Conservation (phyloP, 2,329 filamentous ascomycete genomes). For the Colletotrichum sp. region DNA sequence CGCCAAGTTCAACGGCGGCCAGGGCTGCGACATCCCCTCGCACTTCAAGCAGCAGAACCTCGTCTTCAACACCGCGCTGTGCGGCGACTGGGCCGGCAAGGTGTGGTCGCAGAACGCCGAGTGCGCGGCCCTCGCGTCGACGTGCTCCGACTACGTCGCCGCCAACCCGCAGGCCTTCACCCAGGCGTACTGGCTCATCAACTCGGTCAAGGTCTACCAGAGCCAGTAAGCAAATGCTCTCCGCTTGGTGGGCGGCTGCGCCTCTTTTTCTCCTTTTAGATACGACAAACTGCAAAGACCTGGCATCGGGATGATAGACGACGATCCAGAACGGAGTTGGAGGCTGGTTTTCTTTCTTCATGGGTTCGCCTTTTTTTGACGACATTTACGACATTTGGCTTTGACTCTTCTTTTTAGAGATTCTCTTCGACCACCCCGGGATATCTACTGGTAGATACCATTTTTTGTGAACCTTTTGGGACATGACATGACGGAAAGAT, state of each 20-base stretch:
- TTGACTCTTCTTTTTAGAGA: neutral
- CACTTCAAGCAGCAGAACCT: slow-evolving; percentile 78
- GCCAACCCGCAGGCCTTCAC: slow-evolving; percentile 73
- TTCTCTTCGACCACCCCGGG: neutral
- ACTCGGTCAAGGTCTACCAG: slow-evolving; percentile 71
- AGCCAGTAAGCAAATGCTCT: neutral
- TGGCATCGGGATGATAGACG: neutral
- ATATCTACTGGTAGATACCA: slow-evolving; percentile 13
- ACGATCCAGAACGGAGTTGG: slow-evolving; percentile 6
- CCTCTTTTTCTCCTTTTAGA: neutral
- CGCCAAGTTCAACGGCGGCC: slow-evolving; percentile 70
- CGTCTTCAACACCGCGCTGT: slow-evolving; percentile 84
- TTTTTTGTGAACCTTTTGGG: neutral
- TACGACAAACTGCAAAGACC: neutral
- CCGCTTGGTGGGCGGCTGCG: neutral
- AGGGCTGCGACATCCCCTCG: slow-evolving; percentile 71
- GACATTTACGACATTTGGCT: neutral
- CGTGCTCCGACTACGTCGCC: slow-evolving; percentile 76
- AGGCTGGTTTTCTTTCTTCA: neutral
- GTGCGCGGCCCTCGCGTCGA: slow-evolving; percentile 64
- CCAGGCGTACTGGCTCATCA: slow-evolving; percentile 80
- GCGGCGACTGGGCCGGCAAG: slow-evolving; percentile 83
- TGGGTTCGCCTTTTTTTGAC: neutral
- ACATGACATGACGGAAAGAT: neutral
- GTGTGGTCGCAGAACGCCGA: slow-evolving; percentile 65